Conservation (phyloP, 805 yeast species). For the Ogataea nakhonphanomensis region DNA sequence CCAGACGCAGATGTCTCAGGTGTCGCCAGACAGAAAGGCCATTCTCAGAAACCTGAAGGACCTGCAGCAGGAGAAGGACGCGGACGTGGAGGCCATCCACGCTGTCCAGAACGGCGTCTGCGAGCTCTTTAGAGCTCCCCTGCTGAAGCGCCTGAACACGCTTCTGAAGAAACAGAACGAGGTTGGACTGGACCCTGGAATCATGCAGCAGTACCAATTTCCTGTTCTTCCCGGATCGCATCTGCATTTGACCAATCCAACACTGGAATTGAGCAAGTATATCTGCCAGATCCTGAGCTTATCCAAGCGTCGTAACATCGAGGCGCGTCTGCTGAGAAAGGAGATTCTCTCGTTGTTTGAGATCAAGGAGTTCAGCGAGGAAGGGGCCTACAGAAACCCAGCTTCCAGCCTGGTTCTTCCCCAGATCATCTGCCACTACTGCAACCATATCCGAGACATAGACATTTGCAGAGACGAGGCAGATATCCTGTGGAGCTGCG, state of each 20-base stretch:
- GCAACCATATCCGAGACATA: slow-evolving; percentile 69
- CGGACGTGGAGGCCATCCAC: slow-evolving; percentile 10
- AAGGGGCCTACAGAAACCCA: slow-evolving; percentile 71
- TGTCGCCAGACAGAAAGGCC: slow-evolving; percentile 68
- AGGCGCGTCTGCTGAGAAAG: slow-evolving; percentile 70
- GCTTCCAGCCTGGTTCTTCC: slow-evolving; percentile 63
- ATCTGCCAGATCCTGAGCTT: slow-evolving; percentile 70
- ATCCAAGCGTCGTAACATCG: slow-evolving; percentile 61
- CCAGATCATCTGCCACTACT: slow-evolving; percentile 73
- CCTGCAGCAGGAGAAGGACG: slow-evolving; percentile 30
- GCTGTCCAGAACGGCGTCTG: slow-evolving; percentile 44
- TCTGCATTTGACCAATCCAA: slow-evolving; percentile 57
- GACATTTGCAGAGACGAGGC: slow-evolving; percentile 77
- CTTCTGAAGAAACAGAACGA: slow-evolving; percentile 70
- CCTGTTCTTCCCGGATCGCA: slow-evolving; percentile 78
- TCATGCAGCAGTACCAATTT: slow-evolving; percentile 61
- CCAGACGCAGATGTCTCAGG: slow-evolving; percentile 26
- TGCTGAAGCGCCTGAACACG: slow-evolving; percentile 62
- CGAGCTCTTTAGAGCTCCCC: slow-evolving; percentile 55
- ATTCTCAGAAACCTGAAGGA: slow-evolving; percentile 51
- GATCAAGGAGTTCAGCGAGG: slow-evolving; percentile 77
- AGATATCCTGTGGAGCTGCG: slow-evolving; percentile 54
- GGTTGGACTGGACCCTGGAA: slow-evolving; percentile 61
- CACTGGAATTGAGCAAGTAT: slow-evolving; percentile 74
- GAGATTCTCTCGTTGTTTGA: slow-evolving; percentile 72